Evolutionary conservation across 306 rosid genomes (phyloP), one percentile per base, ranked within the genome.

Genomic region (Gastrolobium bilobum): DNA sequence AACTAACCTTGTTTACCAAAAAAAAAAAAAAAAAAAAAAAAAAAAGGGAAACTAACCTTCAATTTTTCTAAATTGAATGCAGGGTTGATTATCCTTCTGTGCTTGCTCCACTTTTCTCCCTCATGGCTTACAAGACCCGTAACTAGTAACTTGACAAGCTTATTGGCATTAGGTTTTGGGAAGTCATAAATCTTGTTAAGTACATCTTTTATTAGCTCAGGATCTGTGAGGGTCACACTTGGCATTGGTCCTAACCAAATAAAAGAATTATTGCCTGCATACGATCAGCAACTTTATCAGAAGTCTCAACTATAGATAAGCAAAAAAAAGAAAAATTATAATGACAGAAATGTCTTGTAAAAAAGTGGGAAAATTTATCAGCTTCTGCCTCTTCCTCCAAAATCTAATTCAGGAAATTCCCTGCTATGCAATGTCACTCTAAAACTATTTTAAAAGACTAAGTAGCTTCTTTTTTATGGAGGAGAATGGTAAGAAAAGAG

Each of bases 191-290:
- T 43, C 54, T 43, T 73, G 35, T 73, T 58, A 0, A 58, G 0
- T 30, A 42, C 35, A 29, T 58, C 78, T 58, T 73, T 73, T 4
- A 73, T 73, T 58, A 10, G 34, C 31, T 78, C 82, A 2, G 82
- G 82, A 40, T 78, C 68, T 6, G 42, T 30, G 6, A 78, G 5
- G 11, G 5, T 78, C 59, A 78, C 75, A 38, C 68, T 78, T 34
- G 82, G 82, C 4, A 0, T 26, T 46, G 82, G 48, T 68, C 82
- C 82, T 20, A 57, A 46, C 82, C 77, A 78, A 0, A 68, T 20
- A 68, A 68, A 78, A 44, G 60, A 68, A 56, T 43, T 57, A 2
- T 78, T 68, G 0, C 82, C 82, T 78, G 52, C 52, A 57, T 35
- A 33, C 3, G 34, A 54, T 3, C 69, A 39, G 1, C 42, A 59